These are phyloP conservation scores for Clarireedia homoeocarpa DNA, from an alignment of 2,329 filamentous ascomycete species.

Conservation along the genomic window DNA sequence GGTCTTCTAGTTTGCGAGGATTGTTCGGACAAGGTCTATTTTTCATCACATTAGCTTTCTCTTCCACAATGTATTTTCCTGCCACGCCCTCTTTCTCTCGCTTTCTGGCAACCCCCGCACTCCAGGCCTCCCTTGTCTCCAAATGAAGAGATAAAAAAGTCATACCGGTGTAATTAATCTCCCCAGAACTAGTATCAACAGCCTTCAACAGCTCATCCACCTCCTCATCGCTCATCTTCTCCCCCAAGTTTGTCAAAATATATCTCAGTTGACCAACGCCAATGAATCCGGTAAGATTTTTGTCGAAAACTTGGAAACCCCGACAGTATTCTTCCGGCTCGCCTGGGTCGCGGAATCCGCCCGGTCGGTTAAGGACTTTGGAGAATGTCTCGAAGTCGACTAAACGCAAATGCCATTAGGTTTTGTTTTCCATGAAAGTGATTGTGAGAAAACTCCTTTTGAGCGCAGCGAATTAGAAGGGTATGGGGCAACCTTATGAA, in stretches of 20 bases:
- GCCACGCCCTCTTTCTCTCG: background rate
- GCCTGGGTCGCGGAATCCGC: conserved; percentile 95
- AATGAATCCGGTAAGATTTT: conserved; percentile 97
- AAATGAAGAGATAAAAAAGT: conserved; percentile 10
- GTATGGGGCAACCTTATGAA: background rate
- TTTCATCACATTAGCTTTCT: conserved; percentile 6
- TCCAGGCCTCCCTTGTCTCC: background rate
- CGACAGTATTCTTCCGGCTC: conserved; percentile 98
- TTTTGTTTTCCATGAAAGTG: background rate
- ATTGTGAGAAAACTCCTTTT: background rate
- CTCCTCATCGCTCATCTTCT: conserved; percentile 99
- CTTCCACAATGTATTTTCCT: conserved; percentile 3
- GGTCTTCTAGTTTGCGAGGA: conserved; percentile 67
- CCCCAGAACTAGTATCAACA: conserved; percentile 88
- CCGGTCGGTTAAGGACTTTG: conserved; percentile 92
- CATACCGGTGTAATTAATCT: conserved; percentile 95
- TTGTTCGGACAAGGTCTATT: conserved; percentile 74
- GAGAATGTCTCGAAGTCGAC: conserved; percentile 98
- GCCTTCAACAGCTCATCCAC: conserved; percentile 98
- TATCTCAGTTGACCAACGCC: conserved; percentile 97
- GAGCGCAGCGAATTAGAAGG: background rate
- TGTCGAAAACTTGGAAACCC: conserved; percentile 98
- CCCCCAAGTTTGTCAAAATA: conserved; percentile 92
- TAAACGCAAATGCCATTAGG: conserved; percentile 32
- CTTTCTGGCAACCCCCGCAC: background rate